Evolutionary conservation across 805 yeast species (phyloP).

Genomic region (Metschnikowia proteae): DNA sequence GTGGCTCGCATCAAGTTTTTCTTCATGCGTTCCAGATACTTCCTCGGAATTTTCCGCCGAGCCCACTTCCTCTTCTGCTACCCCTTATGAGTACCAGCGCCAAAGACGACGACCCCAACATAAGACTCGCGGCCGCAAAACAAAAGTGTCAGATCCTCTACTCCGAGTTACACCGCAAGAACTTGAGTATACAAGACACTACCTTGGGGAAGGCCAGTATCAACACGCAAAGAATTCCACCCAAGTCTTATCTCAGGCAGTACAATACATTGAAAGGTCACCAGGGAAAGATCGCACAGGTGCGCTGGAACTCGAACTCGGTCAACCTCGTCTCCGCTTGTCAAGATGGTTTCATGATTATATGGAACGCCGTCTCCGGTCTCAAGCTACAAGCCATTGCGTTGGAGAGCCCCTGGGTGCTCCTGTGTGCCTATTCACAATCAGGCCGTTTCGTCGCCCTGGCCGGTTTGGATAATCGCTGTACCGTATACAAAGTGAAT

Average conservation of each 20-base stretch:
- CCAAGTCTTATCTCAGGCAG: conserved; percentile 24
- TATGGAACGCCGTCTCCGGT: conserved; percentile 80
- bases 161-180: conserved; percentile 45
- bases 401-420: conserved; percentile 74
- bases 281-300: conserved; percentile 63
- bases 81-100: not conserved
- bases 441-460: conserved; percentile 64
- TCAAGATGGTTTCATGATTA: conserved; percentile 79
- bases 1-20: not conserved
- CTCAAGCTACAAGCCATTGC: conserved; percentile 66
- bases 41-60: not conserved
- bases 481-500: conserved; percentile 57
- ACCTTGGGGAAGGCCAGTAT: conserved; percentile 39
- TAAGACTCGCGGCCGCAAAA: conserved; percentile 9
- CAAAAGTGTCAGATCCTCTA: conserved; percentile 34
- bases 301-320: conserved; percentile 68
- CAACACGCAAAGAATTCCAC: conserved; percentile 31
- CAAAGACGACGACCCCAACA: not conserved
- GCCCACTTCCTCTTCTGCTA: not conserved
- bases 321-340: conserved; percentile 63
- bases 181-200: conserved; percentile 43
- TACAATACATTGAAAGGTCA: conserved; percentile 55
- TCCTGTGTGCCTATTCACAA: conserved; percentile 70
- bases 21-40: not conserved
- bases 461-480: conserved; percentile 79